Percentiles rank a stretch among this genome's conserved stretches.
Conservation (phyloP, 192 early-diverging fungal genomes). For the Coemansia sp. region DNA sequence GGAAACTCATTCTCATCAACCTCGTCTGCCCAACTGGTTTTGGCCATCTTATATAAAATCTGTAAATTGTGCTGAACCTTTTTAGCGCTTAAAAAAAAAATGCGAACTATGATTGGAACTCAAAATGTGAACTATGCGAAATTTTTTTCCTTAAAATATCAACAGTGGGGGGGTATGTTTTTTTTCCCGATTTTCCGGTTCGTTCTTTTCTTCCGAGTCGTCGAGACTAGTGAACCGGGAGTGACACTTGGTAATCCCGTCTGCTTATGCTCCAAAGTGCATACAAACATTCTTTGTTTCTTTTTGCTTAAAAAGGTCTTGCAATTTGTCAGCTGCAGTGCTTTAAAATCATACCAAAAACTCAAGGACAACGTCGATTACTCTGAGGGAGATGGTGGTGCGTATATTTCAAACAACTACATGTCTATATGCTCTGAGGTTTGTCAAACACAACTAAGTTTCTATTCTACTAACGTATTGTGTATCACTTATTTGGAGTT, state of each 20-base stretch:
- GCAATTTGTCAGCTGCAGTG: not conserved
- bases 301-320: not conserved
- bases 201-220: not conserved
- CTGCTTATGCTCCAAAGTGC: too few relatives aligned
- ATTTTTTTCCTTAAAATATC: not conserved
- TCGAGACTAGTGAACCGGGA: too few relatives aligned
- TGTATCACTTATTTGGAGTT: not conserved
- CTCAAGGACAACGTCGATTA: not conserved
- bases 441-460: too few relatives aligned
- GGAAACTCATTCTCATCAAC: constrained; percentile 61
- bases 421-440: not conserved
- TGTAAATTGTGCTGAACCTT: not conserved
- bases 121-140: not conserved
- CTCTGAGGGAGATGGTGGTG: constrained; percentile 4
- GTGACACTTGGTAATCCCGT: too few relatives aligned
- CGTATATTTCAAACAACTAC: not conserved
- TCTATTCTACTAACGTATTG: constrained; percentile 1
- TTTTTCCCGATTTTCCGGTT: not conserved
- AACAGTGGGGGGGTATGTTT: not conserved
- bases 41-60: constrained; percentile 20
- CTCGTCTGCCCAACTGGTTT: constrained; percentile 75
- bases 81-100: not conserved
- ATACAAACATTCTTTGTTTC: too few relatives aligned
- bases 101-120: not conserved
- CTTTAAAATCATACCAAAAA: not conserved